Conservation (phyloP, 306 rosid species). For the Sechiopsis laciniata region DNA sequence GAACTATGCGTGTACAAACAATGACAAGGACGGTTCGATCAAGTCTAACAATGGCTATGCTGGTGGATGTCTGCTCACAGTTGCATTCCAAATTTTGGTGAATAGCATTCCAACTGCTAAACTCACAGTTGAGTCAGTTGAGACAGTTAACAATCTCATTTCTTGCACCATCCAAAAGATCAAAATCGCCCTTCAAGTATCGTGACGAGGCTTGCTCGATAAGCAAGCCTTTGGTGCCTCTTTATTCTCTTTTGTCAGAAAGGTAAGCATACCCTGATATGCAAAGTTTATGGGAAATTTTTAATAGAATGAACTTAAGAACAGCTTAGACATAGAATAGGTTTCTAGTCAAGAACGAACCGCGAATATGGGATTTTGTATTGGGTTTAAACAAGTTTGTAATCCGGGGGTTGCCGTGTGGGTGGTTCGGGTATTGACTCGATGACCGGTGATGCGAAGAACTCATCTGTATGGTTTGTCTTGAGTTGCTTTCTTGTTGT, state of each 20-base stretch:
- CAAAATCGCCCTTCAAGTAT: slow-evolving; percentile 49
- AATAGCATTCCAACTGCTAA: slow-evolving; percentile 39
- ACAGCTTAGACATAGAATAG: slow-evolving; percentile 25
- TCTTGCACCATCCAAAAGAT: slow-evolving; percentile 59
- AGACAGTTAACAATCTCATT: slow-evolving; percentile 48
- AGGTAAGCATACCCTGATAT: background rate
- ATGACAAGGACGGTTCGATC: background rate
- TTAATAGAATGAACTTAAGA: slow-evolving; percentile 24
- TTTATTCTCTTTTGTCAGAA: background rate
- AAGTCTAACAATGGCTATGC: slow-evolving; percentile 21
- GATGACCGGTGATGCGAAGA: slow-evolving; percentile 23
- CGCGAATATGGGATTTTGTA: slow-evolving; percentile 27
- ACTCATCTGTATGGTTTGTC: slow-evolving; percentile 13
- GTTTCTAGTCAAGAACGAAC: slow-evolving; percentile 97
- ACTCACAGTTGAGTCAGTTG: slow-evolving; percentile 56
- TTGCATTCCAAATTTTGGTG: slow-evolving; percentile 60
- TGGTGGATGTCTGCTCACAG: slow-evolving; percentile 54
- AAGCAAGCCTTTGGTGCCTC: slow-evolving; percentile 11
- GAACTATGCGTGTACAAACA: slow-evolving; percentile 10
- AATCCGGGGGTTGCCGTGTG: background rate
- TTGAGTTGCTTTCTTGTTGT: slow-evolving; percentile 4
- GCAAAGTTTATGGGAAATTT: background rate
- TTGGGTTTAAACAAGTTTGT: background rate
- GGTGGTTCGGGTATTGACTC: slow-evolving; percentile 96
- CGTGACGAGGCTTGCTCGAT: slow-evolving; percentile 13